Conservation (phyloP, 306 rosid genomes). For the Vicia faba region DNA sequence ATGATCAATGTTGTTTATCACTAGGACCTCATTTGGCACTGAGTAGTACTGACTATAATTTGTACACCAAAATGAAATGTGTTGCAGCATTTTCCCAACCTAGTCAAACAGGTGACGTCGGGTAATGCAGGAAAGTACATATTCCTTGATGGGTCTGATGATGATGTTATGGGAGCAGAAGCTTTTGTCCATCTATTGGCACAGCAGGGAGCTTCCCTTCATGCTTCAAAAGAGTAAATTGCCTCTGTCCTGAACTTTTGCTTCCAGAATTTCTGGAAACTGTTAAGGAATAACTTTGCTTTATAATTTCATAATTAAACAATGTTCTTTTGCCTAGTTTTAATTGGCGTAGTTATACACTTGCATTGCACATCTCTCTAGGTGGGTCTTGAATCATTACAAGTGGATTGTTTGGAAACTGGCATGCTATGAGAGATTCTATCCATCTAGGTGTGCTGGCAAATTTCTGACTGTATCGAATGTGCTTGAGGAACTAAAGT, state of each 20-base stretch:
- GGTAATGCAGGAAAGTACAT: slow-evolving; percentile 60
- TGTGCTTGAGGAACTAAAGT: slow-evolving; percentile 89
- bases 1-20: slow-evolving; percentile 30
- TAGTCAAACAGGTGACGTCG: slow-evolving; percentile 52
- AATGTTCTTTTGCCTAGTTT: not conserved
- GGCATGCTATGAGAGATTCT: slow-evolving; percentile 79
- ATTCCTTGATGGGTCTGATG: slow-evolving; percentile 55
- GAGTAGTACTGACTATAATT: slow-evolving; percentile 39
- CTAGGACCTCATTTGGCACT: slow-evolving; percentile 27
- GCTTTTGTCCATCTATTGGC: slow-evolving; percentile 62
- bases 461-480: slow-evolving; percentile 61
- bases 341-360: slow-evolving; percentile 28
- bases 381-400: slow-evolving; percentile 93
- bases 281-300: slow-evolving; percentile 24
- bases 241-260: slow-evolving; percentile 38
- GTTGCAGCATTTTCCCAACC: slow-evolving; percentile 49
- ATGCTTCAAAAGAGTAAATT: slow-evolving; percentile 75
- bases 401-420: slow-evolving; percentile 96
- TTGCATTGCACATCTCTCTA: slow-evolving; percentile 41
- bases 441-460: slow-evolving; percentile 55
- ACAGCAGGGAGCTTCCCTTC: slow-evolving; percentile 62
- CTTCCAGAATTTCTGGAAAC: slow-evolving; percentile 20
- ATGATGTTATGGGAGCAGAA: slow-evolving; percentile 62
- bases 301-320: slow-evolving; percentile 15
- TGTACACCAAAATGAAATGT: slow-evolving; percentile 43